These are phyloP conservation scores for Exophiala bonariae DNA, from an alignment of 2,329 filamentous ascomycete genomes.

Conservation along the genomic window DNA sequence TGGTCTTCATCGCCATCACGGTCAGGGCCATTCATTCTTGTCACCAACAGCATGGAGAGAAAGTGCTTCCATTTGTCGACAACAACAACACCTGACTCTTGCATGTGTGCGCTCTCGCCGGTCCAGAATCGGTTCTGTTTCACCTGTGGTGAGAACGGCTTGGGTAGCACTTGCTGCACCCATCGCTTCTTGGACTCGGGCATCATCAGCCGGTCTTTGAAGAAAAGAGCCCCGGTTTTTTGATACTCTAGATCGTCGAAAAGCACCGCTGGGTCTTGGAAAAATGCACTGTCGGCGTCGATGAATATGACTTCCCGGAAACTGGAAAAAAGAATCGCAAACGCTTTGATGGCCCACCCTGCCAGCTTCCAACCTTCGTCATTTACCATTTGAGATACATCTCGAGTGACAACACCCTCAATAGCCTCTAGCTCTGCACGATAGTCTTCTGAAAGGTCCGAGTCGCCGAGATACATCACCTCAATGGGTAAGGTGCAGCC, in stretches of 20 bases:
- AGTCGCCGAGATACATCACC: constrained; percentile 40
- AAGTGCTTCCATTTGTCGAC: constrained; percentile 51
- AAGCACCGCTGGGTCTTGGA: constrained; percentile 42
- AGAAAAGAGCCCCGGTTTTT: constrained; percentile 47
- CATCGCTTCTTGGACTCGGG: constrained; percentile 38
- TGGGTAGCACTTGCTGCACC: constrained; percentile 44
- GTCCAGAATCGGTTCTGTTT: constrained; percentile 34
- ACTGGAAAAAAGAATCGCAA: constrained; percentile 47
- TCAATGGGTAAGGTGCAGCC: constrained; percentile 28
- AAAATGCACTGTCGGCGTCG: constrained; percentile 47
- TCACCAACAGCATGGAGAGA: constrained; percentile 42
- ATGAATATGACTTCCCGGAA: constrained; percentile 51
- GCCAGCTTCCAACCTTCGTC: constrained; percentile 46
- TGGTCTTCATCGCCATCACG: constrained; percentile 40
- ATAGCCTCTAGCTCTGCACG: constrained; percentile 44
- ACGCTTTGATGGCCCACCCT: constrained; percentile 50
- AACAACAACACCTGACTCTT: constrained; percentile 49
- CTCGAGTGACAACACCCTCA: constrained; percentile 45
- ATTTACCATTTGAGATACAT: constrained; percentile 47
- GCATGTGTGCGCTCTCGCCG: constrained; percentile 30
- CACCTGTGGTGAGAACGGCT: constrained; percentile 43
- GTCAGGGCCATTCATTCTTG: constrained; percentile 40
- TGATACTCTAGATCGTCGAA: constrained; percentile 45
- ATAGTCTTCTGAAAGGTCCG: constrained; percentile 44
- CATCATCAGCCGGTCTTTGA: constrained; percentile 46